Base-by-base conservation (phyloP, 495 filamentous ascomycete genomes). In the Xylaria telfairii region DNA sequence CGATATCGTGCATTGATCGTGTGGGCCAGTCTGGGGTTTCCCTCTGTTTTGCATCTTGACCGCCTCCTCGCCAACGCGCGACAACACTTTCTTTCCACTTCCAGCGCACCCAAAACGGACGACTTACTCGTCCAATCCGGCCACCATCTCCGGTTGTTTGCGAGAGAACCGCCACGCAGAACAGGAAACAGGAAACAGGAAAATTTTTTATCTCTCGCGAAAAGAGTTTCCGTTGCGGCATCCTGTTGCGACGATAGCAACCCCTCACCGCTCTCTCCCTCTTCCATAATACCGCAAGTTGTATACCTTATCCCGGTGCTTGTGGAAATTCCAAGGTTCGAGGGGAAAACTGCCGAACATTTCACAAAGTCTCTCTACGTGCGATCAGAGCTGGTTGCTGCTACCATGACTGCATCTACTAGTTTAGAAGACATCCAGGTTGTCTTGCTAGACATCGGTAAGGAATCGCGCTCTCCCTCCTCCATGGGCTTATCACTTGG, bases 391-490 rank as follows among this genome's bases (percentile, higher is more conserved):
- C 57, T 57, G 21, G 70, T 42, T 68, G 39, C 69, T 61, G 57
- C 51, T 62, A 66, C 53, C 69, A 78, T 80, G 76, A 69, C 79
- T 32, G 69, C 72, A 53, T 75, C 75, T 65, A 39, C 71, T 62
- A 64, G 68, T 64, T 51, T 26, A 26, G 63, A 79, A 51, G 68
- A 77, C 41, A 64, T 77, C 68, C 82, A 81, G 64, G 82, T 85
- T 7, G 76, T 85, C 69, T 74, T 86, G 66, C 80, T 86, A 71
- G 84, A 86, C 75, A 86, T 86, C 72, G 84, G 84, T 86, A 84
- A 74, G 77, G 68, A 72, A 74, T 68, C 71, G 64, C 71, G 71
- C 67, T 70, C 73, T 73, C 74, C 47, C 73, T 72, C 17, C 62
- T 67, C 53, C 51, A 60, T 53, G n/a, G 42, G 56, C 49, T 62